Evolutionary conservation across 768 basidiomycete species (phyloP).

Genomic region (Suillus subluteus): DNA sequence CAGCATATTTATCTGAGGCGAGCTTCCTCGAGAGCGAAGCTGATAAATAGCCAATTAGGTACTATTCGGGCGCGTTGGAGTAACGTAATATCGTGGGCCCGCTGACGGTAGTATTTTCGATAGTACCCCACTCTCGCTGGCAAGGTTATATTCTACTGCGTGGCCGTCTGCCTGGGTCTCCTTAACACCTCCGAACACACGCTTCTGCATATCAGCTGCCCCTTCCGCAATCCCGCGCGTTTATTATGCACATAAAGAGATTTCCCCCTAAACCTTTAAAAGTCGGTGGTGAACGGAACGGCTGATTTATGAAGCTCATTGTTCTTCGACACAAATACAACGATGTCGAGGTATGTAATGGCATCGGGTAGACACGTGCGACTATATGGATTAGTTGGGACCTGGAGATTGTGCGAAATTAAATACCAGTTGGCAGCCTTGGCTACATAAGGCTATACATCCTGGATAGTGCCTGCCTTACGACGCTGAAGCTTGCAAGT

Average conservation of each 20-base stretch:
- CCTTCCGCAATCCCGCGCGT: background rate
- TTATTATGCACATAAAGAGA: background rate
- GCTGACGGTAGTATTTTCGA: background rate
- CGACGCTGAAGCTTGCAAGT: background rate
- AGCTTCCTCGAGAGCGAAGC: background rate
- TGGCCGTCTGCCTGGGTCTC: background rate
- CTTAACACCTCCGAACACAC: conserved; percentile 5
- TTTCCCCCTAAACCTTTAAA: background rate
- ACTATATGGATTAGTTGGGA: background rate
- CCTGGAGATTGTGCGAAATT: conserved; percentile 5
- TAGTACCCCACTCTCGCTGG: background rate
- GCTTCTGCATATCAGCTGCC: background rate
- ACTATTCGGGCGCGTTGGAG: background rate
- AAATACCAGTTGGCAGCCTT: background rate
- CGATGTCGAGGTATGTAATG: background rate
- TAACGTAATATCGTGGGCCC: background rate
- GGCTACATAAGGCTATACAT: conserved; percentile 1
- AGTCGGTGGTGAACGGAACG: background rate
- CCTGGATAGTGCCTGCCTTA: background rate
- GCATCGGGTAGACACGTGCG: background rate
- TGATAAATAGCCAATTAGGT: background rate
- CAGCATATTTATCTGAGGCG: background rate
- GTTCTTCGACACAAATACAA: background rate
- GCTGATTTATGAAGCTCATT: background rate
- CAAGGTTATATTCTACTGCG: background rate